Conservation (phyloP, 1,284 basidiomycete genomes). For the Austroboletus niveus region DNA sequence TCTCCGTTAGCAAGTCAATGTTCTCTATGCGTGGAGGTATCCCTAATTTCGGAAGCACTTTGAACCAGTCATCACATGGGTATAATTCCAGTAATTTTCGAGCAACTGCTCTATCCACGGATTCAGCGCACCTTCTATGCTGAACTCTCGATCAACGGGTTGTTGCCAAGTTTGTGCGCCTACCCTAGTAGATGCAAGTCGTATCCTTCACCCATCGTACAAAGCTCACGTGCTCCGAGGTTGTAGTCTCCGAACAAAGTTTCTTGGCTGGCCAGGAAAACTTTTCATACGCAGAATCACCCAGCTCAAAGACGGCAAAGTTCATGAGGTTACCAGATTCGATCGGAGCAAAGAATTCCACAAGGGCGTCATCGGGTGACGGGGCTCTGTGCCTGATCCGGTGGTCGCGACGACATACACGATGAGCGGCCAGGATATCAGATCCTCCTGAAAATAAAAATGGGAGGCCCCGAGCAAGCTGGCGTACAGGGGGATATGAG, state of each 20-base stretch:
- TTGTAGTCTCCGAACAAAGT: conserved; percentile 67
- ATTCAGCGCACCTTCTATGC: conserved; percentile 64
- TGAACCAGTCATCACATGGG: conserved; percentile 45
- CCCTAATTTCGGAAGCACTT: conserved; percentile 34
- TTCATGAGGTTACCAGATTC: conserved; percentile 73
- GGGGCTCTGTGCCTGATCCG: conserved; percentile 86
- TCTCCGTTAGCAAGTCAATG: conserved; percentile 14
- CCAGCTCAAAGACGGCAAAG: conserved; percentile 85
- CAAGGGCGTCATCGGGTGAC: conserved; percentile 69
- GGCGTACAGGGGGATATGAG: conserved; percentile 64
- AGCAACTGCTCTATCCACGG: conserved; percentile 60
- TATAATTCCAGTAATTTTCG: conserved; percentile 44
- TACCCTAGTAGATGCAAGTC: conserved; percentile 75
- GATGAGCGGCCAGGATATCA: conserved; percentile 73
- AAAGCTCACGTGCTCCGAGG: conserved; percentile 75
- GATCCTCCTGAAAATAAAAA: conserved; percentile 48
- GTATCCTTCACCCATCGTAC: conserved; percentile 74
- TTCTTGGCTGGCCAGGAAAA: conserved; percentile 97
- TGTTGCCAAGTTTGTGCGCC: conserved; percentile 12
- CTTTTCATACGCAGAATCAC: conserved; percentile 88
- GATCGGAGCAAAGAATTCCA: conserved; percentile 86
- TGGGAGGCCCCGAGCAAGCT: background rate
- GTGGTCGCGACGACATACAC: conserved; percentile 93
- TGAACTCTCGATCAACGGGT: conserved; percentile 3
- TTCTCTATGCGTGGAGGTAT: conserved; percentile 52